Evolutionary conservation across 768 basidiomycete genomes (phyloP), one percentile per base, ranked within the genome.

Genomic region (Dentipellis fragilis): DNA sequence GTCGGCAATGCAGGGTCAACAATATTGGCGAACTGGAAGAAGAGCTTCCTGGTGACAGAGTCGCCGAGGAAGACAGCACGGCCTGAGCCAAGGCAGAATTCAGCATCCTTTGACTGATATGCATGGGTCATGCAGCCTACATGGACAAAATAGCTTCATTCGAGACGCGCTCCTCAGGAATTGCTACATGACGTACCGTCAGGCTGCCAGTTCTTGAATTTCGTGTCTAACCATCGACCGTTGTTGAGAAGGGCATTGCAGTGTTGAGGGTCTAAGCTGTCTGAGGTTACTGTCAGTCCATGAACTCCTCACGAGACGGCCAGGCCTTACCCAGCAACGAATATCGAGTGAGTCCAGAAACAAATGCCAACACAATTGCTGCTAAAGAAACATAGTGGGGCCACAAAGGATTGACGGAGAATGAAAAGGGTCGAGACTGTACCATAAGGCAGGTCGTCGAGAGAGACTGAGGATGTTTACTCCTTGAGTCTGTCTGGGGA

Each of bases 41-140:
- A 95, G 14, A 93, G 73, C 54, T 80, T 77, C 49, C 93, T 75
- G 12, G 89, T 86, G 36, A 87, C 80, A 16, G 90, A 93, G 67
- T 96, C 93, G 17, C 93, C 93, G 42, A 89, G 72, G 65, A 95
- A 95, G 40, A 87, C 73, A 38, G 92, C 70, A 8, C 77, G 78
- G 59, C 79, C 73, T 4, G 77, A 75, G n/a, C 69, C 67, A 19
- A 89, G 68, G 64, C 89, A 91, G 12, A 65, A 63, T 8, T 71
- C 65, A 29, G 75, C 74, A 52, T 89, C 82, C 7, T 69, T 71
- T 4, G 80, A 67, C 51, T 73, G 73, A 66, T 92, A 90, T 35
- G 72, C 64, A 67, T 86, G 71, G 49, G 89, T 75, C 81, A 92
- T 90, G 66, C 92, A 94, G 29, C 89, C 89, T 93, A 61, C 42